phyloP scores from a whole-genome alignment of 2,329 filamentous ascomycete species.

The Coniochaeta sp. region DNA sequence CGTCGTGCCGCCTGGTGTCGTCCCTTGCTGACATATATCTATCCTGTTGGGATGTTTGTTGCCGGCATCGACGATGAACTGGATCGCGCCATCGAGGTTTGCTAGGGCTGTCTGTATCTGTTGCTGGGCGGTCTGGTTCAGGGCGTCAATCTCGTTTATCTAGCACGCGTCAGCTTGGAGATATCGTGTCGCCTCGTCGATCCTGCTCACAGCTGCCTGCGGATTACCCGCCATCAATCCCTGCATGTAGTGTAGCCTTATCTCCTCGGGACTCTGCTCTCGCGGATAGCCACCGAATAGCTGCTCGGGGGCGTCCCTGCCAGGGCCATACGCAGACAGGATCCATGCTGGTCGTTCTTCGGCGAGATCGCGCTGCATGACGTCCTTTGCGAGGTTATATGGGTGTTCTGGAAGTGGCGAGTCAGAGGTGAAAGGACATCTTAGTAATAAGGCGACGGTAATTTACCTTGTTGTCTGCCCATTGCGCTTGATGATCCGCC shows the following conservation, averaged over 20 bases:
- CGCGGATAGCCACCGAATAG: constrained; percentile 72
- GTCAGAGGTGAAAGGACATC: background rate
- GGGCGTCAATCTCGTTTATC: constrained; percentile 51
- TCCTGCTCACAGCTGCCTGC: constrained; percentile 38
- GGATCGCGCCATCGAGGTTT: constrained; percentile 64
- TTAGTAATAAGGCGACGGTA: constrained; percentile 21
- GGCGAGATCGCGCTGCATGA: constrained; percentile 59
- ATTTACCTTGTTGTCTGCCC: constrained; percentile 12
- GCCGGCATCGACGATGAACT: constrained; percentile 58
- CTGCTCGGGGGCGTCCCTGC: constrained; percentile 68
- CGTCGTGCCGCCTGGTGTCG: constrained; percentile 31
- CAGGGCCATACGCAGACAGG: constrained; percentile 78
- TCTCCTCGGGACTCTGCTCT: constrained; percentile 85
- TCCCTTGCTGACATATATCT: constrained; percentile 49
- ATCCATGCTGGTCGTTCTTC: constrained; percentile 75
- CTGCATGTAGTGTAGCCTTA: constrained; percentile 64
- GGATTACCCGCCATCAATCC: constrained; percentile 53
- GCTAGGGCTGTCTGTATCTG: constrained; percentile 66
- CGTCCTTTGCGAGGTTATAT: constrained; percentile 48
- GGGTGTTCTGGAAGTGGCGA: constrained; percentile 14
- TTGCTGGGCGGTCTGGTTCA: constrained; percentile 57
- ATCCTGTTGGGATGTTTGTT: constrained; percentile 69
- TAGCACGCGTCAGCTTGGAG: constrained; percentile 19
- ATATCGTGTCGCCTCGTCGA: constrained; percentile 8
- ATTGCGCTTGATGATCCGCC: constrained; percentile 4